Evolutionary conservation across 345 rosid species (phyloP), one percentile per base, ranked within the genome.

Genomic region (Camelina neglecta): DNA sequence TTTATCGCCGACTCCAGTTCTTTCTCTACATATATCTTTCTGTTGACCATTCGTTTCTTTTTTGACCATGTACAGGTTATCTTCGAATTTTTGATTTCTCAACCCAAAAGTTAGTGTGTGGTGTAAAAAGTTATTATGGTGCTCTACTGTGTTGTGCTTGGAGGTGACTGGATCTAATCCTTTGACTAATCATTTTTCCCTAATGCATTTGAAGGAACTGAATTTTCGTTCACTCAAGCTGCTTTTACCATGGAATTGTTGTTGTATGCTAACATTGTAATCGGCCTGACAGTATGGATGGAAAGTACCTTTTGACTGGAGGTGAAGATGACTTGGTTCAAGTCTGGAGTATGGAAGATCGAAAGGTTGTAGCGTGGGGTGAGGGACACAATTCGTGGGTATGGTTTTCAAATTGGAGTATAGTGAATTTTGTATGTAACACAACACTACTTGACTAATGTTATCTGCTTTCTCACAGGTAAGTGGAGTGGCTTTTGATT

Each of bases 331-430:
- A 96, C 83, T 81, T 96, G 80, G 98, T 96, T 83, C 98, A 93
- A 83, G 94, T 96, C 53, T 93, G 99, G 99, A 93, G 99, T 77
- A 91, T 93, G 96, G 99, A 93, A 61, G 99, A 96, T 74, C 87
- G 97, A 31, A 96, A 96, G 83, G 96, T 93, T 69, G 99, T 96
- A 60, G 99, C 98, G 1, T 93, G 98, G 98, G 99, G 97, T 45
- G 99, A 96, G 81, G 99, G 99, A 62, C 99, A 96, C 80, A 96
- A 88, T 73, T 96, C 99, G 2, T 96, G 99, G 99, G 99, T 96
- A 84, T 76, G 90, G 71, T 80, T 80, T 48, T 9, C 10, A 1
- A 51, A 16, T 12, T 51, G 5, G 23, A 53, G 36, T 31, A 41
- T 31, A 39, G 15, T 51, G 53, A 72, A 12, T 63, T 63, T 11